A percentile compares a stretch with the other conserved stretches of the same genome.
phyloP scores from a whole-genome alignment of 495 filamentous ascomycete genomes.

The Penicillium egyptiacum region DNA sequence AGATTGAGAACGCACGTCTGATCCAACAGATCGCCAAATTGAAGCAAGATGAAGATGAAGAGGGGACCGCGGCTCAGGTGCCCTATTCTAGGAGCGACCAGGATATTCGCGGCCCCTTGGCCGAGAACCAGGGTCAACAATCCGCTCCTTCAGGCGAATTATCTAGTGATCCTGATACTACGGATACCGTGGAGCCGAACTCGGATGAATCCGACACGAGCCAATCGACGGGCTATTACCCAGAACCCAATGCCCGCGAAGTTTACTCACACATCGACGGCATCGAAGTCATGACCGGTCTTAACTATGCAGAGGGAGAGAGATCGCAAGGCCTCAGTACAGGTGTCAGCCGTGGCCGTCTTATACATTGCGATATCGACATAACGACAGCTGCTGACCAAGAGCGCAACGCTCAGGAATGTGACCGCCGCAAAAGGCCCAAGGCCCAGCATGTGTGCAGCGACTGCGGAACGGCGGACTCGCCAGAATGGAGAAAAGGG shows the following conservation, averaged over 20 bases:
- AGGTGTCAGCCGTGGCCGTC: conserved; percentile 70
- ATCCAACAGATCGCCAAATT: conserved; percentile 81
- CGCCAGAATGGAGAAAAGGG: conserved; percentile 95
- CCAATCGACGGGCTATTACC: conserved; percentile 60
- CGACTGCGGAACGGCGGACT: conserved; percentile 92
- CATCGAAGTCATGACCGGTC: conserved; percentile 91
- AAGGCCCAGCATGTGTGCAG: conserved; percentile 98
- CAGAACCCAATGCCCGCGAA: conserved; percentile 79
- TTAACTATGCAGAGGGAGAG: conserved; percentile 87
- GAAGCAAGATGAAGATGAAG: conserved; percentile 81
- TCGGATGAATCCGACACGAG: conserved; percentile 72
- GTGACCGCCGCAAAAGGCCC: conserved; percentile 85
- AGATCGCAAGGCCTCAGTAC: conserved; percentile 85
- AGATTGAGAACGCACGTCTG: conserved; percentile 93
- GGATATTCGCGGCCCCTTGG: not conserved
- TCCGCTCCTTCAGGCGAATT: conserved; percentile 5
- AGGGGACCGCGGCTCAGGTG: conserved; percentile 46
- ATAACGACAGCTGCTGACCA: conserved; percentile 78
- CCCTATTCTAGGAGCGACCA: conserved; percentile 13
- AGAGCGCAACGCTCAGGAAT: conserved; percentile 43
- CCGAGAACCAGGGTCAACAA: conserved; percentile 4
- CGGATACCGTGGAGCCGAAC: conserved; percentile 56
- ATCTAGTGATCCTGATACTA: conserved; percentile 30
- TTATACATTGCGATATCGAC: conserved; percentile 84
- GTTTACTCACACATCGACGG: conserved; percentile 75